Evolutionary conservation across 306 rosid genomes (phyloP), one percentile per base, ranked within the genome.

Genomic region (Dalbergia oliveri): DNA sequence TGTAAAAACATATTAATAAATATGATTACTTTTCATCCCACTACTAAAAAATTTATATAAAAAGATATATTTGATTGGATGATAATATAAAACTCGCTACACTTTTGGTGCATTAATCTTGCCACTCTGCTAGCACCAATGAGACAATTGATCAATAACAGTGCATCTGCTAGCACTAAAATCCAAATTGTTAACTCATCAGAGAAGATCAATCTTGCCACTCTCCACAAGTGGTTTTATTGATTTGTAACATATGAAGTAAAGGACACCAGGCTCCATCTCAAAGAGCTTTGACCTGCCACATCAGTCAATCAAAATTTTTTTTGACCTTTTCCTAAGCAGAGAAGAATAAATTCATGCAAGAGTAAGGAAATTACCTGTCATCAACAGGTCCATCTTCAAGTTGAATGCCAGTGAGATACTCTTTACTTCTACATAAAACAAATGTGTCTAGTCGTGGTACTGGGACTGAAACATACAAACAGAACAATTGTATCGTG

Each of bases 241-340:
- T 35, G 97, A 92, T 83, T 89, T 94, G 86, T 91, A 94, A 80
- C 97, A 97, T 62, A 94, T 90, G 78, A 91, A 91, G 88, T 91
- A 89, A 14, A 86, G 89, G 11, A 83, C 85, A 51, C 80, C 89
- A 0, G 87, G 83, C 78, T 86, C 89, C 89, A 86, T 86, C 50
- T 86, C 89, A 71, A 86, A 86, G 44, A 86, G 85, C 81, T 78
- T 83, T 10, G 89, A 86, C 87, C 89, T 86, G 89, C 72, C 44
- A 83, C 11, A 66, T 33, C 19, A 79, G 51, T 61, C 33, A n/a
- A 65, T 51, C 35, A 11, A 14, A 79, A 43, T 60, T 16, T n/a
- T 59, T 7, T 9, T 69, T 56, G 6, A 31, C 26, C 10, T 14
- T 57, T 69, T 16, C 26, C 8, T 31, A 74, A 64, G 72, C 44